These are phyloP conservation scores for Xerocomus potaroensis DNA, from an alignment of 768 basidiomycete genomes.

Conservation along the genomic window DNA sequence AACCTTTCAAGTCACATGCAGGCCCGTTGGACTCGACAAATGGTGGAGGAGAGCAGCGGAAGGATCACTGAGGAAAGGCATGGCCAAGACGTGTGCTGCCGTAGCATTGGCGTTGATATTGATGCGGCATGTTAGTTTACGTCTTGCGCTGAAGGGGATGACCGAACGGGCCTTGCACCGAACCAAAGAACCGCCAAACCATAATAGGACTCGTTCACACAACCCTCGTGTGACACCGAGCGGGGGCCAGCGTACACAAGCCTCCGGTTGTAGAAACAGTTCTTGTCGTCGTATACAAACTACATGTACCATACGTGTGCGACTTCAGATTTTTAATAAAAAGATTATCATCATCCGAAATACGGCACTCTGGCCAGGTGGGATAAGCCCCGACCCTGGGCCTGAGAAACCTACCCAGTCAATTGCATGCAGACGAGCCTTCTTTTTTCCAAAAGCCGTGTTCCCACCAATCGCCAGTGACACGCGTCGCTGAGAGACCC, in stretches of 20 bases:
- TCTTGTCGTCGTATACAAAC: background rate
- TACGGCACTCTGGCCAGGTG: slow-evolving; percentile 13
- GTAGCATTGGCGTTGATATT: slow-evolving; percentile 12
- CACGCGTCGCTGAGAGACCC: slow-evolving; percentile 38
- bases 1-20: no score
- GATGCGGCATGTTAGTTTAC: slow-evolving; percentile 26
- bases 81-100: slow-evolving; percentile 18
- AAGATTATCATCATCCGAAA: slow-evolving; percentile 11
- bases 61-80: background rate
- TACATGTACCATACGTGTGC: background rate
- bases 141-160: slow-evolving; percentile 16
- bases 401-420: slow-evolving; percentile 20
- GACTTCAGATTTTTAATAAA: background rate
- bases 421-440: slow-evolving; percentile 11
- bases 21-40: no score
- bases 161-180: slow-evolving; percentile 8
- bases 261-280: no score
- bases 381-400: slow-evolving; percentile 20
- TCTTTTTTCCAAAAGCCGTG: slow-evolving; percentile 53
- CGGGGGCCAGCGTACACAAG: no score
- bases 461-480: slow-evolving; percentile 53
- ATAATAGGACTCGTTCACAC: background rate
- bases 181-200: slow-evolving; percentile 1
- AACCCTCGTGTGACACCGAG: slow-evolving; percentile 5
- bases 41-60: background rate